Percentiles rank a stretch among this genome's conserved stretches.
Evolutionary conservation across 2,329 filamentous ascomycete genomes (phyloP).

Genomic region (Aureobasidium mangrovei): DNA sequence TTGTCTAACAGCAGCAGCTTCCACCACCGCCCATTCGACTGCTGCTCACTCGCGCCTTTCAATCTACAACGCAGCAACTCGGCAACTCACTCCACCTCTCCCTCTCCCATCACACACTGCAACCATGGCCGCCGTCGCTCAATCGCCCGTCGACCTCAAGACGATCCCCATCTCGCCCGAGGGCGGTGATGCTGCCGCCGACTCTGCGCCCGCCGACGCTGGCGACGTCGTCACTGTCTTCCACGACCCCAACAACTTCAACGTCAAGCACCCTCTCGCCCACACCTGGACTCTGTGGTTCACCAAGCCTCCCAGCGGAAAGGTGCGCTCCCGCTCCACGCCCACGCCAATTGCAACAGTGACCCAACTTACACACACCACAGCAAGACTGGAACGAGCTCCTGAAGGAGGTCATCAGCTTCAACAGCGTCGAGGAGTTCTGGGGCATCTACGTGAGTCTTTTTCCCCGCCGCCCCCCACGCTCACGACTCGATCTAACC

Average conservation of each 20-base stretch:
- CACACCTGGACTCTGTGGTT: conserved; percentile 99
- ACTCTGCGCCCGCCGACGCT: conserved; percentile 31
- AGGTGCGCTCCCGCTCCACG: conserved; percentile 48
- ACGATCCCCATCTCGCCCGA: conserved; percentile 48
- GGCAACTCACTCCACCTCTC: too few relatives aligned
- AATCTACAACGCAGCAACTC: too few relatives aligned
- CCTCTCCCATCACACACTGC: not conserved
- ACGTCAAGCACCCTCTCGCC: conserved; percentile 96
- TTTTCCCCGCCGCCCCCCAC: not conserved
- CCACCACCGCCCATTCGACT: too few relatives aligned
- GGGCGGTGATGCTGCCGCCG: conserved; percentile 37
- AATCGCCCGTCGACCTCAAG: conserved; percentile 45
- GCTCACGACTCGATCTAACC: conserved; percentile 10
- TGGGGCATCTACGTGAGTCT: conserved; percentile 94
- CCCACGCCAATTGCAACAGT: not conserved
- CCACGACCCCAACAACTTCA: conserved; percentile 97
- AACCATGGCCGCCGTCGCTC: conserved; percentile 29
- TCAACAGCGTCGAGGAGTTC: conserved; percentile 98
- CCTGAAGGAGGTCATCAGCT: conserved; percentile 96
- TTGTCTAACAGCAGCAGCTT: too few relatives aligned
- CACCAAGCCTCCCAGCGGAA: conserved; percentile 93
- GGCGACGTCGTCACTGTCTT: conserved; percentile 80
- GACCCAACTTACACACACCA: conserved; percentile 10
- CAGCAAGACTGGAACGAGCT: conserved; percentile 91
- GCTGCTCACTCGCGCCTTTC: too few relatives aligned